phyloP scores from a whole-genome alignment of 2,329 filamentous ascomycete species.

The Bimuria novae-zelandiae region DNA sequence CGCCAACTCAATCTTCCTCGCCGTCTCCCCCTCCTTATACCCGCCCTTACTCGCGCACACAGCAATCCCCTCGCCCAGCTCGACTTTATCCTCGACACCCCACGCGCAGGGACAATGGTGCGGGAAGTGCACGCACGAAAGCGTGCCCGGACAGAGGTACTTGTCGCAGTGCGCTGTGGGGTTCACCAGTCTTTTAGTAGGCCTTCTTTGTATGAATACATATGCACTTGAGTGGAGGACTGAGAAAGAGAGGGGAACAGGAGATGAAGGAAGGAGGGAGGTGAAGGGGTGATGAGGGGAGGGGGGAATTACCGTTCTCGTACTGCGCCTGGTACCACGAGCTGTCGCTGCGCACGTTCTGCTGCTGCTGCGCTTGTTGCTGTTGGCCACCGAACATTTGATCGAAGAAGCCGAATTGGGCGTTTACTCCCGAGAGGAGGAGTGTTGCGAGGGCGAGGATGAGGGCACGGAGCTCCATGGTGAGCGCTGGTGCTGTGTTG shows the following conservation, averaged over 20 bases:
- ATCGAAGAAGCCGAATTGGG: slow-evolving; percentile 97
- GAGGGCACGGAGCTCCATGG: slow-evolving; percentile 41
- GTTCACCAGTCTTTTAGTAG: neutral
- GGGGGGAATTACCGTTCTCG: slow-evolving; percentile 60
- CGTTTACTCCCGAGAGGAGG: slow-evolving; percentile 65
- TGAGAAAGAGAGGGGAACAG: neutral
- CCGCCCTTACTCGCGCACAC: slow-evolving; percentile 78
- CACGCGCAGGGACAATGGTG: slow-evolving; percentile 96
- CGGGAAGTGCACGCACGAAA: slow-evolving; percentile 93
- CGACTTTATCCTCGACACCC: slow-evolving; percentile 67
- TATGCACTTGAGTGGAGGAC: too few relatives aligned
- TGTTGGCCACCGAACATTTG: slow-evolving; percentile 83
- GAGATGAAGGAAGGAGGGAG: neutral
- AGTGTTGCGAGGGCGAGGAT: slow-evolving; percentile 48
- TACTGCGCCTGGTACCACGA: slow-evolving; percentile 76
- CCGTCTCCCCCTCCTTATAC: slow-evolving; percentile 71
- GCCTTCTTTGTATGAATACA: slow-evolving; percentile 2
- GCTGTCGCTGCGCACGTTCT: slow-evolving; percentile 85
- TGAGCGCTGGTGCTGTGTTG: neutral
- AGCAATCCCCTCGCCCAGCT: slow-evolving; percentile 73
- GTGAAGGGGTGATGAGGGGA: neutral
- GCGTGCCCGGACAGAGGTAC: slow-evolving; percentile 91
- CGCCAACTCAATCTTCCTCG: slow-evolving; percentile 77
- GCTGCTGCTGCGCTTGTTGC: slow-evolving; percentile 63
- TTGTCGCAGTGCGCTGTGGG: slow-evolving; percentile 83